Evolutionary conservation across 768 basidiomycete genomes (phyloP), one percentile per base, ranked within the genome.

Genomic region (Termitomyces heimii): DNA sequence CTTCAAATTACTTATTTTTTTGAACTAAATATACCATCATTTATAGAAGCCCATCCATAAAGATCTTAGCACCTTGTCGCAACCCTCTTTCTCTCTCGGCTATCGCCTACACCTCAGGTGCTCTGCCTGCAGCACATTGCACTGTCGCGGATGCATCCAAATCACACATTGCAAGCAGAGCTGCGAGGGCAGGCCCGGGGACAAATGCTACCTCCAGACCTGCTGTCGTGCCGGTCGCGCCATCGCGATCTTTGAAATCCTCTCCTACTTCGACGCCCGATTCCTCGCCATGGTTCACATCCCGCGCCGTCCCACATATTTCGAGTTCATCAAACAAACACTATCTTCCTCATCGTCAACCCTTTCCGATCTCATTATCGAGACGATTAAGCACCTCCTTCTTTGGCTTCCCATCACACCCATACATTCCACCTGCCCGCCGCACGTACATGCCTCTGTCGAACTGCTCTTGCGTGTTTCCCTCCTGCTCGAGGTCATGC

Each of bases 181-280:
- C 37, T 61, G 62, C 42, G 28, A 28, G n/a, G 47, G 47, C 8
- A 37, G 40, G 7, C 22, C 44, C 28, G 22, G 13, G 13, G 26
- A 42, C 14, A 26, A 40, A 7, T 59, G 58, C 31, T 35, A 28
- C 13, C 60, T 59, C 47, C 42, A 6, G 9, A 43, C 54, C 22
- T 63, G 62, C 53, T 63, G 62, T 35, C 52, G 56, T 37, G 49
- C 48, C 10, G 57, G 57, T 1, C 57, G 62, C 18, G 60, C 62
- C 14, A 53, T 63, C 34, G 60, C 58, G 2, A 37, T 63, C 31
- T 63, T 59, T 43, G 39, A 56, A 10, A 52, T 61, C 20, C 55
- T 63, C 24, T 28, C 46, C 10, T 24, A 28, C 31, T 63, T 63
- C 55, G 62, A 63, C 34, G 39, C 34, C 29, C 40, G 53, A 31